Base-by-base conservation (phyloP, 202 grass and related monocot genomes). In the Panicum virgatum region DNA sequence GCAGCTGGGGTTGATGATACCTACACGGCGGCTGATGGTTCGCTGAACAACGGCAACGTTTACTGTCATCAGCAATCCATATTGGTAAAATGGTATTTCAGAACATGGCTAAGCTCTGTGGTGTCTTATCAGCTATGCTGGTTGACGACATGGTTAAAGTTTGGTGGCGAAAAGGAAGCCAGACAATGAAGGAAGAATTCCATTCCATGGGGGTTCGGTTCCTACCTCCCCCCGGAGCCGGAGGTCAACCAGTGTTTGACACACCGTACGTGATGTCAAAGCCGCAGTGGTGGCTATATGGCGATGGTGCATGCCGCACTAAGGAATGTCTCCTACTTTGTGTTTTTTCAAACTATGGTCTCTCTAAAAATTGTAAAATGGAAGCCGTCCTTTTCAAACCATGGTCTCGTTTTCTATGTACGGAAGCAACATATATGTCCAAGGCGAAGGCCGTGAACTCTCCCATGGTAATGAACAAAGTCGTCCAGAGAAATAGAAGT, bases 141-240 rank as follows among this genome's bases (percentile, higher is more conserved):
- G 63, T 51, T 61, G n/a, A n/a, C n/a, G 25, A 71, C n/a, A 71
- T 45, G 39, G 46, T 34, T 45, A 40, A 40, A 59, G 12, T n/a
- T 75, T 62, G 80, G 73, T 88, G 62, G 65, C n/a, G 40, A 37
- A 51, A 82, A 72, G 1, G 10, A 57, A 5, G 15, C 9, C 10
- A 44, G 4, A 37, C 26, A 53, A 15, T 38, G 43, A 12, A 15
- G 2, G 45, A 69, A n/a, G n/a, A n/a, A n/a, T n/a, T n/a, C n/a
- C n/a, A 62, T 69, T 84, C 62, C 43, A 54, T 56, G 43, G 44
- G 66, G 68, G 32, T 80, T 88, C 20, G 86, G 86, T 80, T 58
- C 69, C 37, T 88, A 62, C 80, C 86, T 53, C 34, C 68, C 26
- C n/a, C 22, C 3, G 36, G 32, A 46, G n/a, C 45, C 22, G 16